Evolutionary conservation across 164 flowering plant species (phyloP), one percentile per base, ranked within the genome.

Genomic region (Chimonanthus praecox): DNA sequence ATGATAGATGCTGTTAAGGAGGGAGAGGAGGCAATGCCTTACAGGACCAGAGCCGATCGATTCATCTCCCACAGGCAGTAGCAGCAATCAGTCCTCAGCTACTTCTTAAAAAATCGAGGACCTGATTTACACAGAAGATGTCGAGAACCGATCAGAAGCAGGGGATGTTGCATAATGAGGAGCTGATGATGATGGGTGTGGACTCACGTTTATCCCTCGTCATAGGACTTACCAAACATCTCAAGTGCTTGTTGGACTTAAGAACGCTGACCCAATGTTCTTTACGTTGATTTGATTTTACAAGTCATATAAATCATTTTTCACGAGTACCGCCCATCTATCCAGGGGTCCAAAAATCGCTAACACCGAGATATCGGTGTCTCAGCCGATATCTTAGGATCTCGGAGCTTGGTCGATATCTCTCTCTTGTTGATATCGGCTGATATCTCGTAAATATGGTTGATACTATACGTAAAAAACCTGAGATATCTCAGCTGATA

Each of bases 11-110:
- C 18, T 1, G 68, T 72, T 63, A 68, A 48, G 68, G 64, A 11
- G 46, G 74, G 74, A 64, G 74, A 63, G 58, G 68, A 72, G 61
- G 68, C 47, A 20, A 72, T 72, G 68, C 74, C 74, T 20, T 60
- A 64, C 47, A 72, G 68, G 68, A 48, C 43, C 47, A 63, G 18
- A 47, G 67, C 33, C 5, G 68, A 64, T 63, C 50, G 8, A 18
- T 60, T 5, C 4, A 33, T 48, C 43, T 45, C 6, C 46, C 51
- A 68, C 54, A 68, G 10, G 58, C 70, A 16, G 70, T 68, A 48
- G 58, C 11, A 48, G 47, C 5, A 47, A 7, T 64, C 64, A 5
- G 48, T 10, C 21, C 33, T 33, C 5, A 51, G 18, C 6, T 58
- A 46, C 15, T 18, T 45, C 61, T 51, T 9, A 45, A 45, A 46